Evolutionary conservation across 495 filamentous ascomycete genomes (phyloP), one percentile per base, ranked within the genome.

Genomic region (Penicillium odoratum): DNA sequence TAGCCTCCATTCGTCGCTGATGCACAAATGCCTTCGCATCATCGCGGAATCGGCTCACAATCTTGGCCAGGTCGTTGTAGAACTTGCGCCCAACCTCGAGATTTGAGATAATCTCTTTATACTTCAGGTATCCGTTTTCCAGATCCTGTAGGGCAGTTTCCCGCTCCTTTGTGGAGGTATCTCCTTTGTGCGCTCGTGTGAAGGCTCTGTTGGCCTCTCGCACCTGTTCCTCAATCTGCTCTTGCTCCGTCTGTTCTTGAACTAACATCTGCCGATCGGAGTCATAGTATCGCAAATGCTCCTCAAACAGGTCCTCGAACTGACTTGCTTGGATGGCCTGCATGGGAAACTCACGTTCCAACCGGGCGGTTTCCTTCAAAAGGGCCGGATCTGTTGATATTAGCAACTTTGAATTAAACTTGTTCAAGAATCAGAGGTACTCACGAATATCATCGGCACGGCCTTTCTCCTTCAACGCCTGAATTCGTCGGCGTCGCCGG

Each of bases 41-140:
- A 58, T 95, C 92, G 21, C 90, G 80, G 60, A 91, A 91, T 26
- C 87, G 79, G 9, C 79, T 84, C 1, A 97, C 85, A 44, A 97
- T 92, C 70, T 88, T 89, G 42, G 85, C 89, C 3, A 98, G 81
- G 64, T 97, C 93, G 66, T 98, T 98, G 75, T 98, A 98, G 69
- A 98, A 98, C 64, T 96, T 97, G 43, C 93, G 75, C 1, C 91
- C 94, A 0, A 88, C 89, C 53, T 97, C 91, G 0, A 97, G 74
- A 65, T 98, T 95, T 43, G 82, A 88, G 43, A 95, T 84, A 52
- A 97, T 88, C 70, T 98, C 93, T 71, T 94, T 95, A 73, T 97
- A 97, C 73, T 92, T 94, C 71, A 90, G 81, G 68, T 95, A 97
- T 8, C 91, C 94, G 53, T 92, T 94, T 68, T 98, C 93, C 21